Evolutionary conservation across 352 stramenopile genomes (phyloP), one percentile per base, ranked within the genome.

Genomic region (Pseudoperonospora humuli): DNA sequence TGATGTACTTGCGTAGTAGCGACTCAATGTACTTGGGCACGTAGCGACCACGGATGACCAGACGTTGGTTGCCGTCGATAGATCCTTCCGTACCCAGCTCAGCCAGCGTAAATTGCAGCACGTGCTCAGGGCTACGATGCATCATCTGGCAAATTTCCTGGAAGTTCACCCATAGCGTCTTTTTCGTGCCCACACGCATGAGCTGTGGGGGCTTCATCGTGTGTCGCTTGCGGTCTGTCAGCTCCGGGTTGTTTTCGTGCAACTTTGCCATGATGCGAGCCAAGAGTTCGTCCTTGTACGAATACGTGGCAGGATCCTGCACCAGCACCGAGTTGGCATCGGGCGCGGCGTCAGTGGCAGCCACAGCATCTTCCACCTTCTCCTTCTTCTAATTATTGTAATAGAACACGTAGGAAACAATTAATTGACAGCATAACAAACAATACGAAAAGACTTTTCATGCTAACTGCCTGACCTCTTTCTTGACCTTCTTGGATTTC

Each of bases 131-230:
- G 62, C 84, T 95, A 45, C 96, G 88, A 61, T 98, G 93, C 95
- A 99, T 98, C 80, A 97, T 97, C 59, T 93, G 91, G 59, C 95
- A 98, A 39, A 97, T 96, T 58, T 99, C 96, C 70, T 97, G 93
- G 66, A 98, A 99, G 77, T 99, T 99, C 32, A 98, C 86, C 95
- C 95, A 99, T 45, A 98, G 64, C 18, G 94, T 99, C 84, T 99
- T 99, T 71, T 97, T 98, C 25, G 89, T 98, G 39, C 91, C 93
- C 23, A 98, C 56, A 21, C 77, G 79, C 81, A 95, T 93, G 44
- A 93, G 70, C 61, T 93, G 80, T 39, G 84, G 83, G 7, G 85
- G 84, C 57, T 93, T 93, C 80, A 96, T 92, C 23, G 73, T 93
- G 54, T 83, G 64, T 21, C 93, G 86, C 68, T 97, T 97, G 73